A percentile compares a stretch with the other conserved stretches of the same genome.
phyloP scores from a whole-genome alignment of 2,329 filamentous ascomycete species.

The Spiromastix sp. region DNA sequence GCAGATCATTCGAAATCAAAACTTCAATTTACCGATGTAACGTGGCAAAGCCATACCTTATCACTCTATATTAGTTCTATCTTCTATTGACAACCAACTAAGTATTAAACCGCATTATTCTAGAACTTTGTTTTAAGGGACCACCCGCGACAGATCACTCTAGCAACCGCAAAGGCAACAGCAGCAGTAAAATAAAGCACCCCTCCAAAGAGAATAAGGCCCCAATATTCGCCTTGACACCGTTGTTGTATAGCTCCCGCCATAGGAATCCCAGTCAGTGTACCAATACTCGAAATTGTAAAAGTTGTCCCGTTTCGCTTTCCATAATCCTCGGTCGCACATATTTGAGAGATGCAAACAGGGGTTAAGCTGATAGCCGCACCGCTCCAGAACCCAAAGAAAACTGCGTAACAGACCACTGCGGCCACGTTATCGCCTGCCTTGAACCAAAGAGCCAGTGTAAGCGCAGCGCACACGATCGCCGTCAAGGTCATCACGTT shows the following conservation, averaged over 20 bases:
- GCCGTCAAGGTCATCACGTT: slow-evolving; percentile 45
- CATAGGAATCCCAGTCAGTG: slow-evolving; percentile 17
- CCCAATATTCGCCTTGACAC: slow-evolving; percentile 6
- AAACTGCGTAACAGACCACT: slow-evolving; percentile 14
- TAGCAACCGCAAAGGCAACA: slow-evolving; percentile 15
- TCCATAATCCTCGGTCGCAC: slow-evolving; percentile 18
- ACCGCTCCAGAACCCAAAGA: slow-evolving; percentile 20
- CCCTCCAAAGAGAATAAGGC: slow-evolving; percentile 16
- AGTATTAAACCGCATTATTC: no score
- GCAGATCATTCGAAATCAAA: no score
- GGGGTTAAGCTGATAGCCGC: slow-evolving; percentile 21
- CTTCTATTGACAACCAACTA: no score
- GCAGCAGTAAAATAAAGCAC: slow-evolving; percentile 14
- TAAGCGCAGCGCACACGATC: slow-evolving; percentile 34
- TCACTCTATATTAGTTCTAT: no score
- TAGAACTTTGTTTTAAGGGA: slow-evolving; percentile 5
- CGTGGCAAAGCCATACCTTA: no score
- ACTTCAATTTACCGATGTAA: no score
- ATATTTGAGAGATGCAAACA: slow-evolving; percentile 22
- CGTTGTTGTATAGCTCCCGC: slow-evolving; percentile 14
- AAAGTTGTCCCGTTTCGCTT: slow-evolving; percentile 18
- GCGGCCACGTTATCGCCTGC: slow-evolving; percentile 40
- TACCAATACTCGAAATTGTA: slow-evolving; percentile 16
- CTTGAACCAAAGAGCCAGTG: slow-evolving; percentile 47
- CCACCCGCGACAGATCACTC: slow-evolving; percentile 16